Evolutionary conservation across 73 alveolate genomes (phyloP), one percentile per base, ranked within the genome.

Genomic region (Paramecium tetraurelia): DNA sequence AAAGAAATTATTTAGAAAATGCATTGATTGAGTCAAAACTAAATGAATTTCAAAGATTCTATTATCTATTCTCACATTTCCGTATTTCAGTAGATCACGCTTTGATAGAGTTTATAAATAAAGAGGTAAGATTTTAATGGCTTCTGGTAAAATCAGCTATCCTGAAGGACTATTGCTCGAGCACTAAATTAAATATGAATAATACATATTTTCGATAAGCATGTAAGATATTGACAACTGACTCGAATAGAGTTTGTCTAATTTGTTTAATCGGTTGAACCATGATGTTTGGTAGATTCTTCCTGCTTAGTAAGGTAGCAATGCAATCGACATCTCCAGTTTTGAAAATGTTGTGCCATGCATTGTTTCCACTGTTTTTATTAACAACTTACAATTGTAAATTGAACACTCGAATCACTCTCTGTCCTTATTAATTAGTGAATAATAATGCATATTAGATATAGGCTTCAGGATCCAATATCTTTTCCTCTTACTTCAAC

Each of bases 391-490:
- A 93, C 4, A 92, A 40, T 35, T 89, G 80, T n/a, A 44, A 83
- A 90, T 96, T 96, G 83, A 96, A 59, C 22, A 96, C 95, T 90
- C 98, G 88, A 0, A 96, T 92, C 70, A 92, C 87, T 59, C 96
- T 96, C 57, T 94, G 86, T 7, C 96, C 96, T 29, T 33, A 92
- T 20, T 77, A 69, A 36, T 92, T 94, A 7, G 98, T 90, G 58
- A 94, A 96, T 35, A 96, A 92, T 57, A 95, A 43, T 2, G 98
- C 98, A 76, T 93, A 92, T 85, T 96, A 92, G 0, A 96, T 86
- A 31, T 86, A 92, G 2, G 95, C 95, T 76, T 89, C 93, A 16
- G 89, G 87, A 12, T 92, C 97, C 8, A 70, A 41, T 18, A 92
- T 77, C 46, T 92, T 92, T 29, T 94, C 97, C 16, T 94, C 97